Evolutionary conservation across 169 alveolate genomes (phyloP).

Genomic region (Plasmodium chabaudi): DNA sequence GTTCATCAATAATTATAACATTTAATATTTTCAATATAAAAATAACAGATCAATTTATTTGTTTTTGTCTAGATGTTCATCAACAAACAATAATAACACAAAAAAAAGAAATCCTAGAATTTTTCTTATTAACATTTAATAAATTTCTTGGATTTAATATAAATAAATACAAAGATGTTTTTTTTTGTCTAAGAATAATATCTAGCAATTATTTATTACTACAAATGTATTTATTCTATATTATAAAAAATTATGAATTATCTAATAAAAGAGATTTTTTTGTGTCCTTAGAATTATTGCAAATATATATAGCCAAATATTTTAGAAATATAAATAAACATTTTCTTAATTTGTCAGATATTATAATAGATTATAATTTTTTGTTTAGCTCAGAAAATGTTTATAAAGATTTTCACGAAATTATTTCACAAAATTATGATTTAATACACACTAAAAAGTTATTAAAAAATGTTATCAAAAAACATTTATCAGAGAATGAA

Average conservation of each 20-base stretch:
- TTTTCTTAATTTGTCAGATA: constrained; percentile 44
- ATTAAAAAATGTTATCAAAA: constrained; percentile 26
- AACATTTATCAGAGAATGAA: constrained; percentile 34
- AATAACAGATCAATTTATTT: constrained; percentile 41
- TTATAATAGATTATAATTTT: constrained; percentile 39
- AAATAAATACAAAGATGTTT: constrained; percentile 15
- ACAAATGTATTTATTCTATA: constrained; percentile 68
- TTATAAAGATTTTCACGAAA: constrained; percentile 23
- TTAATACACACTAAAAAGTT: constrained; percentile 15
- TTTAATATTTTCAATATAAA: constrained; percentile 52
- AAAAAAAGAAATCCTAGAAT: constrained; percentile 34
- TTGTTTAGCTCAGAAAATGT: constrained; percentile 48
- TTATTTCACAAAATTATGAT: constrained; percentile 53
- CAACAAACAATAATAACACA: constrained; percentile 29
- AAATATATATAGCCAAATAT: constrained; percentile 38
- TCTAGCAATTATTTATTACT: constrained; percentile 61
- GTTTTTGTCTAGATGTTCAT: constrained; percentile 33
- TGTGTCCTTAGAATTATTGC: constrained; percentile 12
- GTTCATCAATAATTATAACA: constrained; percentile 56
- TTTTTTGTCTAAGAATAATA: constrained; percentile 31
- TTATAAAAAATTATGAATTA: constrained; percentile 27
- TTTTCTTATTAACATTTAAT: constrained; percentile 49
- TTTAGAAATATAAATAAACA: constrained; percentile 26
- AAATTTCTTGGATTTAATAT: constrained; percentile 41
- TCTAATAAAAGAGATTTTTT: constrained; percentile 14